phyloP scores from a whole-genome alignment of 2,329 filamentous ascomycete species.

The Triangularia setosa region DNA sequence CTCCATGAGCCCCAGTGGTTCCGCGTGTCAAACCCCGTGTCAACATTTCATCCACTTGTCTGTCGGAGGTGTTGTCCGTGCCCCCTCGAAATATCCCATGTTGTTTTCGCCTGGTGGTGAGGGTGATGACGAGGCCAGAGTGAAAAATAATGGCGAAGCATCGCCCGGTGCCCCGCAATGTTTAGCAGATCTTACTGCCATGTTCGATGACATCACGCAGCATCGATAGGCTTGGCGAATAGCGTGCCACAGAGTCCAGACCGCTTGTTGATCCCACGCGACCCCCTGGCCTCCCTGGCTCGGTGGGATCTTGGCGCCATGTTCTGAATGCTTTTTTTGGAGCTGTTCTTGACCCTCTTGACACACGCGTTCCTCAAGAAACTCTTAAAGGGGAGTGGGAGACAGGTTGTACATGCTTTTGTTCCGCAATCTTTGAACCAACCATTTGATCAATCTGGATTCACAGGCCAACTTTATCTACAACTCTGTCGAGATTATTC shows the following conservation, averaged over 20 bases:
- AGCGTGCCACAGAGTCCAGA: background rate
- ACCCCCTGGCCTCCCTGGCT: background rate
- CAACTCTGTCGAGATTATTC: too few relatives aligned
- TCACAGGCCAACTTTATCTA: too few relatives aligned
- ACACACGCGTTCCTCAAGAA: background rate
- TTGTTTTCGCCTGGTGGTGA: background rate
- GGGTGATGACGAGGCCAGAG: background rate
- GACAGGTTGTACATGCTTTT: background rate
- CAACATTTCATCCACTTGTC: background rate
- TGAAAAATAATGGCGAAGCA: background rate
- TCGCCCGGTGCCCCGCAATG: background rate
- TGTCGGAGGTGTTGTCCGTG: background rate
- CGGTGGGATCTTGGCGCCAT: background rate
- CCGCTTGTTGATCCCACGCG: background rate
- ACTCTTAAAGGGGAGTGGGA: background rate
- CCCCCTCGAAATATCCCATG: background rate
- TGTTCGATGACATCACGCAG: conserved; percentile 10
- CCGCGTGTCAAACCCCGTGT: background rate
- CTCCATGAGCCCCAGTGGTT: background rate
- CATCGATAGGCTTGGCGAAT: background rate
- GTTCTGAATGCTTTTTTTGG: background rate
- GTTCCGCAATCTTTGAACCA: background rate
- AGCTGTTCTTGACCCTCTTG: background rate
- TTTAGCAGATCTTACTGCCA: conserved; percentile 1
- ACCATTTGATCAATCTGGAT: background rate